Base-by-base conservation (phyloP, 2,329 filamentous ascomycete genomes). In the Boeremia exigua region DNA sequence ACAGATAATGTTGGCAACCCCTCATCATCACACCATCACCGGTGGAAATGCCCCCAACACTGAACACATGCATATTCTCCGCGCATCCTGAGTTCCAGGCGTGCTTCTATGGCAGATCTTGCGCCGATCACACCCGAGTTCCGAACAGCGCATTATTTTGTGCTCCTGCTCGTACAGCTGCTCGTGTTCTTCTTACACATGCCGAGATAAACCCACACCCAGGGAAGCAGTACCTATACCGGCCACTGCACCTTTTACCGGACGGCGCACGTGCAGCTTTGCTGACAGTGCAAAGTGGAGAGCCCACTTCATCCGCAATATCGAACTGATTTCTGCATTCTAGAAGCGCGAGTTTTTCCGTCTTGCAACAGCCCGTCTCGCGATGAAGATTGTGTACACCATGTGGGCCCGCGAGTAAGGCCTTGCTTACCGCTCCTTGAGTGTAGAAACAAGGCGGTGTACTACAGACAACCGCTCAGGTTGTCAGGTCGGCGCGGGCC, bases 71-170 rank as follows among this genome's bases (percentile, higher is more conserved):
- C 53, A 52, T 60, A 64, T 59, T 66, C 63, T 68, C 64, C 63
- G 64, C 59, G 45, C 29, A 33, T 55, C 53, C 40, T 46, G 14
- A 28, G 46, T 55, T 67, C 65, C 56, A 68, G 65, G 65, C 65
- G 54, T 58, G 48, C 61, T 64, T 61, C 63, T 33, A 61, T 52
- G 50, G 63, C 62, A 61, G 60, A 68, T 67, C 62, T 52, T 36
- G 30, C 45, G 65, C 63, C 63, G 65, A 68, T 68, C 63, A 15
- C 54, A 56, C 54, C 62, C 62, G 62, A 55, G 10, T 48, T 43
- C 45, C 45, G 49, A 48, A 56, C 37, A 45, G 17, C 48, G n/a
- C 34, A 46, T 32, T 30, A 32, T 14, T 39, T 34, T 32, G 46
- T 49, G 43, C 15, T 28, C 27, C 17, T 29, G 28, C 4, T 27